Evolutionary conservation across 306 rosid genomes (phyloP).

Genomic region (Mimosa bimucronata): DNA sequence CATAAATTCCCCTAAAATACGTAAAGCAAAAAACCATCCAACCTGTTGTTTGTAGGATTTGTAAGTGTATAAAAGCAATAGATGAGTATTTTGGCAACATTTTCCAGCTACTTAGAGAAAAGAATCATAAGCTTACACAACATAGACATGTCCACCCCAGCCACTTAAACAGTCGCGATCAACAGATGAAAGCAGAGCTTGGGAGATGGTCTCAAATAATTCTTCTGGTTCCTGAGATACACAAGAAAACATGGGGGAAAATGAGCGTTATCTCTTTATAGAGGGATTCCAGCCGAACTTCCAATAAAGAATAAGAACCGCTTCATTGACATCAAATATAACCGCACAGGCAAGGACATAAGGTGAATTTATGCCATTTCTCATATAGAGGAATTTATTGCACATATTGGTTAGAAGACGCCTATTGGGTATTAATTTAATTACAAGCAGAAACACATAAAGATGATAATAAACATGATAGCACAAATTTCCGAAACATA

Average conservation of each 20-base stretch:
- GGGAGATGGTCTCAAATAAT: constrained; percentile 91
- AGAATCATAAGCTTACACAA: constrained; percentile 71
- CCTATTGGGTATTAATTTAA: constrained; percentile 9
- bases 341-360: not conserved
- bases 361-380: not conserved
- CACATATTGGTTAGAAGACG: constrained; percentile 7
- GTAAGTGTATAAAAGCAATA: constrained; percentile 10
- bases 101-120: constrained; percentile 1
- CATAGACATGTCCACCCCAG: constrained; percentile 97
- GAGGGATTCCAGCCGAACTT: not conserved
- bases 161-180: constrained; percentile 99
- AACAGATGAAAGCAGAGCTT: constrained; percentile 90
- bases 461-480: constrained; percentile 8
- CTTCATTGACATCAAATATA: constrained; percentile 27
- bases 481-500: constrained; percentile 14
- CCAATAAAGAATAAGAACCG: not conserved
- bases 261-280: constrained; percentile 32
- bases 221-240: constrained; percentile 87
- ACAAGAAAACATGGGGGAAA: not conserved
- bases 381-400: not conserved
- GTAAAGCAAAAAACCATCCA: constrained; percentile 3
- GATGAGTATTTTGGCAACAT: constrained; percentile 7
- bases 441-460: not conserved
- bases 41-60: constrained; percentile 13
- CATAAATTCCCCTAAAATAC: not conserved